phyloP scores from a whole-genome alignment of 2,329 filamentous ascomycete genomes.

The Fusarium aywerte region DNA sequence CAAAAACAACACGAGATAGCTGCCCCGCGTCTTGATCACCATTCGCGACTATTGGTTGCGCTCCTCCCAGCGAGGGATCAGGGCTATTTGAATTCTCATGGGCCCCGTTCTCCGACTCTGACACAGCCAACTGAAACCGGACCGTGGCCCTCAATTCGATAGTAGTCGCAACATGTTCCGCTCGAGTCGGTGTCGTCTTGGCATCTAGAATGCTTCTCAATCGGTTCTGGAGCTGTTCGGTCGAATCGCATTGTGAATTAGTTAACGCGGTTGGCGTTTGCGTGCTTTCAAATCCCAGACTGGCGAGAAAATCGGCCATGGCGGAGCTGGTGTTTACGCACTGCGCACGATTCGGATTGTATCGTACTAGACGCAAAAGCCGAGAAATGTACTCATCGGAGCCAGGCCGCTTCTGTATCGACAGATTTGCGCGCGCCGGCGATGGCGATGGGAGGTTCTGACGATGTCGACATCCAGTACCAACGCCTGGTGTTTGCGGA shows the following conservation, averaged over 20 bases:
- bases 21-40: constrained; percentile 28
- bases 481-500: constrained; percentile 13
- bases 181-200: constrained; percentile 60
- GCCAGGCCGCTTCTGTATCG: constrained; percentile 34
- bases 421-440: constrained; percentile 7
- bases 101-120: constrained; percentile 52
- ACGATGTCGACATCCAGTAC: background rate
- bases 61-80: constrained; percentile 51
- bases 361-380: constrained; percentile 32
- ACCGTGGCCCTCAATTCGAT: constrained; percentile 60
- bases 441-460: constrained; percentile 5
- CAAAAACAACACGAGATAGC: constrained; percentile 55
- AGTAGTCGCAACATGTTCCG: constrained; percentile 60
- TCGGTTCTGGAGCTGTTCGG: constrained; percentile 60
- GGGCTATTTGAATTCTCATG: constrained; percentile 49
- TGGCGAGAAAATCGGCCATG: constrained; percentile 56
- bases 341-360: background rate
- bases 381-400: constrained; percentile 26
- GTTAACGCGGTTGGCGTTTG: constrained; percentile 37
- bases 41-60: constrained; percentile 32
- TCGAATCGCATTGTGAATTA: constrained; percentile 47
- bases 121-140: constrained; percentile 55
- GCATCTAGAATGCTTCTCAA: constrained; percentile 55
- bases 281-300: constrained; percentile 49
- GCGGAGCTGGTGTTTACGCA: constrained; percentile 9